Percentiles rank a stretch among this genome's conserved stretches.
Evolutionary conservation across 2,329 filamentous ascomycete genomes (phyloP).

Genomic region (Ploettnerulaceae sp.): DNA sequence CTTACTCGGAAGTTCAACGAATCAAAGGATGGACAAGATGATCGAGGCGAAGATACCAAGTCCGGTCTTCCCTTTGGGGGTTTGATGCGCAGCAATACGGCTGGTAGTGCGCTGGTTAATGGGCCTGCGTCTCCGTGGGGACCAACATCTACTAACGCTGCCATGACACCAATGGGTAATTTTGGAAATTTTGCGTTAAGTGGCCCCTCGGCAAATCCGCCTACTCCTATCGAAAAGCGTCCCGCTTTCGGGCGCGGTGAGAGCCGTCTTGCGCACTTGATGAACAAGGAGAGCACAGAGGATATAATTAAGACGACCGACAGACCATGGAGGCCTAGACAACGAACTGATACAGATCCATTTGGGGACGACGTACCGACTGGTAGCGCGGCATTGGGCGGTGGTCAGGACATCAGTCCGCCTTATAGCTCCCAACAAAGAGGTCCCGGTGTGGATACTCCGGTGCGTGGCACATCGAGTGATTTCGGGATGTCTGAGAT

Average conservation of each 20-base stretch:
- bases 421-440: slow-evolving; percentile 40
- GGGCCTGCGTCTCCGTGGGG: slow-evolving; percentile 45
- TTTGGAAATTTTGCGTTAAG: slow-evolving; percentile 86
- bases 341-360: slow-evolving; percentile 69
- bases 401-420: slow-evolving; percentile 64
- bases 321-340: slow-evolving; percentile 55
- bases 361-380: slow-evolving; percentile 62
- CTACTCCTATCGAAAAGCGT: slow-evolving; percentile 65
- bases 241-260: slow-evolving; percentile 64
- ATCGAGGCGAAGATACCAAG: slow-evolving; percentile 46
- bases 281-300: slow-evolving; percentile 72
- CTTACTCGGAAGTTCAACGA: slow-evolving; percentile 51
- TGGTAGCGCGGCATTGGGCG: slow-evolving; percentile 70
- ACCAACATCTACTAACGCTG: slow-evolving; percentile 46
- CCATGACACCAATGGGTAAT: slow-evolving; percentile 69
- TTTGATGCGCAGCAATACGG: slow-evolving; percentile 51
- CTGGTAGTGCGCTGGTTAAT: slow-evolving; percentile 41
- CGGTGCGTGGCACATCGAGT: slow-evolving; percentile 39
- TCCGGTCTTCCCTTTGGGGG: slow-evolving; percentile 40
- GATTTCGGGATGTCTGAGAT: slow-evolving; percentile 61
- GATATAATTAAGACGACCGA: slow-evolving; percentile 51
- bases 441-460: slow-evolving; percentile 41
- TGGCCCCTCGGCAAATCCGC: slow-evolving; percentile 45
- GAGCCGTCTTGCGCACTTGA: slow-evolving; percentile 80
- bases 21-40: slow-evolving; percentile 47